Evolutionary conservation across 192 early-diverging fungal species (phyloP).

Genomic region (Rhizophagus sp.): DNA sequence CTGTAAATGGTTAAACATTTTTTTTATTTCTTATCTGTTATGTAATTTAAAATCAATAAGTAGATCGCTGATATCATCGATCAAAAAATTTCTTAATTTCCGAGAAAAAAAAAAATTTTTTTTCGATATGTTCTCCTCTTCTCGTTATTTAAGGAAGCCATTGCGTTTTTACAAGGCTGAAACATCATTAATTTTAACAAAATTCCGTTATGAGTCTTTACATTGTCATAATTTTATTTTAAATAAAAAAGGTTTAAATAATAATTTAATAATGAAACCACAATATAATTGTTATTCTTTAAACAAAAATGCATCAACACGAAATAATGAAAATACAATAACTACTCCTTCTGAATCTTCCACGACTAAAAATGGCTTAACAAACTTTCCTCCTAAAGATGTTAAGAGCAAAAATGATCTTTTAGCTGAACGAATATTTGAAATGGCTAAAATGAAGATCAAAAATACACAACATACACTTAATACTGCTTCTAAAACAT

Average conservation of each 20-base stretch:
- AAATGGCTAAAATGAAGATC: background rate
- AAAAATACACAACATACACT: conserved; percentile 1
- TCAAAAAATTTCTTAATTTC: no score
- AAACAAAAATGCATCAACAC: background rate
- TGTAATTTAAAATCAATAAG: background rate
- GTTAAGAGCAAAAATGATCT: background rate
- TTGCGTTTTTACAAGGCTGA: background rate
- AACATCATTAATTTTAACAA: background rate
- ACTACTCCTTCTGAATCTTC: background rate
- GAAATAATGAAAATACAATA: background rate
- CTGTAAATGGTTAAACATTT: background rate
- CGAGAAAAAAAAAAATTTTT: no score
- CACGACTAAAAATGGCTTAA: background rate
- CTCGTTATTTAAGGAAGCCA: background rate
- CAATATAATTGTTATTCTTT: background rate
- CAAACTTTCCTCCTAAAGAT: background rate
- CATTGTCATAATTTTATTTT: background rate
- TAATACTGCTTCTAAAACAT: background rate
- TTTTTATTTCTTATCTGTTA: background rate
- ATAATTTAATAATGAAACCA: background rate
- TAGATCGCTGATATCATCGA: background rate
- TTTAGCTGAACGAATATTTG: background rate
- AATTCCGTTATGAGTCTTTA: background rate
- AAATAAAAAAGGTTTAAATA: background rate
- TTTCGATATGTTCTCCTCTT: background rate